A percentile compares a stretch with the other conserved stretches of the same genome.
Evolutionary conservation across 2,329 filamentous ascomycete genomes (phyloP).

Genomic region (Penicillium sp.): DNA sequence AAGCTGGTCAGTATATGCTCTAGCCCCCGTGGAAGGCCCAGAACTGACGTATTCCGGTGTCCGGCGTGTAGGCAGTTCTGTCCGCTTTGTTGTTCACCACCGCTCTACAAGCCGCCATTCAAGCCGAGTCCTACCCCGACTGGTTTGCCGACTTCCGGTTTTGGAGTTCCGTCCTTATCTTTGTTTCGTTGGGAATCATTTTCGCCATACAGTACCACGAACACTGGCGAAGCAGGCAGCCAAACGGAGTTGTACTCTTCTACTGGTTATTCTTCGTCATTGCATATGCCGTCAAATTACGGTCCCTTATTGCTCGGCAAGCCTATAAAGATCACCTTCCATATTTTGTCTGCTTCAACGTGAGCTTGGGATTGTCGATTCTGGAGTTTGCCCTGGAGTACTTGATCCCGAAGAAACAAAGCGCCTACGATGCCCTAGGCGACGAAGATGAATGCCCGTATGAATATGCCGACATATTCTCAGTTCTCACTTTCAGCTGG

Average conservation of each 20-base stretch:
- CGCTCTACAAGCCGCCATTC: conserved; percentile 73
- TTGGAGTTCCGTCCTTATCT: conserved; percentile 75
- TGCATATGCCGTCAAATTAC: conserved; percentile 78
- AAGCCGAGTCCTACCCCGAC: conserved; percentile 70
- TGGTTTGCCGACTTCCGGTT: conserved; percentile 86
- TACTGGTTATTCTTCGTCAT: conserved; percentile 91
- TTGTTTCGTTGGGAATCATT: conserved; percentile 74
- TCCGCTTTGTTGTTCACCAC: conserved; percentile 70
- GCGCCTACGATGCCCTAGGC: conserved; percentile 69
- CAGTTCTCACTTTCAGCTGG: conserved; percentile 92
- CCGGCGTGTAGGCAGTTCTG: conserved; percentile 60
- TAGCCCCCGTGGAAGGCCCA: not conserved
- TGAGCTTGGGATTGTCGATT: conserved; percentile 71
- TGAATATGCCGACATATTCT: conserved; percentile 94
- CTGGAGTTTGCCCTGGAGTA: conserved; percentile 81
- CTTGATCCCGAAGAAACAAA: conserved; percentile 79
- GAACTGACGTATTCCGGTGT: conserved; percentile 7
- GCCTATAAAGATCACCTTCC: conserved; percentile 68
- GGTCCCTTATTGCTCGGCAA: conserved; percentile 81
- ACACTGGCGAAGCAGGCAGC: conserved; percentile 78
- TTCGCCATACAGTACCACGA: conserved; percentile 85
- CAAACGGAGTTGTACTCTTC: conserved; percentile 86
- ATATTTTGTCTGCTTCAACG: conserved; percentile 78
- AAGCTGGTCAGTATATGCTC: conserved; percentile 71
- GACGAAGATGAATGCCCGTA: conserved; percentile 71